Conservation (phyloP, 2,329 filamentous ascomycete genomes). For the Helminthosporium solani region DNA sequence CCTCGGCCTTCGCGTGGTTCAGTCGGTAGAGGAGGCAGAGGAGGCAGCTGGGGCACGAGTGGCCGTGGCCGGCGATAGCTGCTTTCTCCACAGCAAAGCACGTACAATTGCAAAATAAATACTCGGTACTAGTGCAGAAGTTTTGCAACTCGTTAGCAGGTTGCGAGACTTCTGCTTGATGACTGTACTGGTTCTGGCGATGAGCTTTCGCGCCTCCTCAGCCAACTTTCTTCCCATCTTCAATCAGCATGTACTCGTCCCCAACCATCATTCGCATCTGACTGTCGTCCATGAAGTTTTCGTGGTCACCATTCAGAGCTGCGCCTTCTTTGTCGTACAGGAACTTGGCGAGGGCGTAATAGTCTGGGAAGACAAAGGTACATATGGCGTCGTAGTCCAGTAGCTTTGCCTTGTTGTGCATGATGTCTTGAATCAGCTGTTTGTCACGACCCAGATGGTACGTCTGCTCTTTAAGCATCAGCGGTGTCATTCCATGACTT, state of each 20-base stretch:
- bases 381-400: slow-evolving; percentile 51
- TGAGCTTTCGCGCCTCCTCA: slow-evolving; percentile 5
- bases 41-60: slow-evolving; percentile 8
- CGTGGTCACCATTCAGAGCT: slow-evolving; percentile 40
- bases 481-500: too few species aligned
- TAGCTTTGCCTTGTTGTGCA: slow-evolving; percentile 47
- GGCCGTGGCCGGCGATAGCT: slow-evolving; percentile 21
- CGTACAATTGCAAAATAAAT: neutral
- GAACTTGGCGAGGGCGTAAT: slow-evolving; percentile 48
- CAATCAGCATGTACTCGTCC: slow-evolving; percentile 47
- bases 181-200: slow-evolving; percentile 19
- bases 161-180: slow-evolving; percentile 2
- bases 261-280: slow-evolving; percentile 50
- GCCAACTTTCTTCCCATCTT: slow-evolving; percentile 36
- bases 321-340: slow-evolving; percentile 49
- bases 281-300: slow-evolving; percentile 44
- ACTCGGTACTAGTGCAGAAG: too few species aligned
- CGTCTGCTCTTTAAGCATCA: slow-evolving; percentile 35
- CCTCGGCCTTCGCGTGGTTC: slow-evolving; percentile 40
- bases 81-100: neutral
- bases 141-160: too few species aligned
- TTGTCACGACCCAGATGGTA: slow-evolving; percentile 49
- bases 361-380: slow-evolving; percentile 51
- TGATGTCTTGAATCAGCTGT: slow-evolving; percentile 47
- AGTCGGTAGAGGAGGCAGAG: slow-evolving; percentile 27